Evolutionary conservation across 148 eudicot species (phyloP).

Genomic region (Hydrangea macrophylla): DNA sequence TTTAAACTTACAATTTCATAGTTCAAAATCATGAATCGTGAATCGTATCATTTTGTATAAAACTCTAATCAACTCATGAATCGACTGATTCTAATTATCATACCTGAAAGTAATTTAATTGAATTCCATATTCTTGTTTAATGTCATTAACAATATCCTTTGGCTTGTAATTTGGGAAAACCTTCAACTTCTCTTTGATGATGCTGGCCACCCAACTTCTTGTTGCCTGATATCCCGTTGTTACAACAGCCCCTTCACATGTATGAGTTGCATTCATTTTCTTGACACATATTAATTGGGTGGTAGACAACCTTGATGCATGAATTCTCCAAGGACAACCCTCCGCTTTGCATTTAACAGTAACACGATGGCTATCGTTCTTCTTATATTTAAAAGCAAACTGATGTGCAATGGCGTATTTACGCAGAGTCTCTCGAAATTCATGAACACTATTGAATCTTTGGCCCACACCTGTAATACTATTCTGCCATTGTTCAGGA

Average conservation of each 20-base stretch:
- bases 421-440: conserved; percentile 86
- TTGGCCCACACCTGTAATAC: conserved; percentile 90
- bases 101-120: conserved; percentile 85
- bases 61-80: too few species aligned
- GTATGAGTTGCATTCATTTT: conserved; percentile 84
- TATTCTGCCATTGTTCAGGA: conserved; percentile 82
- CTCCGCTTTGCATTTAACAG: conserved; percentile 92
- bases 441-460: conserved; percentile 81
- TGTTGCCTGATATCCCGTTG: conserved; percentile 79
- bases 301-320: conserved; percentile 90
- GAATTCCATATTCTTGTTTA: conserved; percentile 84
- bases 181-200: conserved; percentile 81
- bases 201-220: conserved; percentile 96
- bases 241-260: conserved; percentile 71
- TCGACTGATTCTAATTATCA: too few species aligned
- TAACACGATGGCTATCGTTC: conserved; percentile 94
- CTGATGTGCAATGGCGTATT: conserved; percentile 82
- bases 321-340: conserved; percentile 98
- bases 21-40: too few species aligned
- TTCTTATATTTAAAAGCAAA: conserved; percentile 89
- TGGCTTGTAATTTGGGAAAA: conserved; percentile 79
- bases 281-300: conserved; percentile 84
- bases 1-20: too few species aligned
- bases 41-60: too few species aligned
- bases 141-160: conserved; percentile 92